A percentile compares a stretch with the other conserved stretches of the same genome.
These are phyloP conservation scores for Gaeumannomyces sp. DNA, from an alignment of 2,329 filamentous ascomycete species.

Conservation along the genomic window DNA sequence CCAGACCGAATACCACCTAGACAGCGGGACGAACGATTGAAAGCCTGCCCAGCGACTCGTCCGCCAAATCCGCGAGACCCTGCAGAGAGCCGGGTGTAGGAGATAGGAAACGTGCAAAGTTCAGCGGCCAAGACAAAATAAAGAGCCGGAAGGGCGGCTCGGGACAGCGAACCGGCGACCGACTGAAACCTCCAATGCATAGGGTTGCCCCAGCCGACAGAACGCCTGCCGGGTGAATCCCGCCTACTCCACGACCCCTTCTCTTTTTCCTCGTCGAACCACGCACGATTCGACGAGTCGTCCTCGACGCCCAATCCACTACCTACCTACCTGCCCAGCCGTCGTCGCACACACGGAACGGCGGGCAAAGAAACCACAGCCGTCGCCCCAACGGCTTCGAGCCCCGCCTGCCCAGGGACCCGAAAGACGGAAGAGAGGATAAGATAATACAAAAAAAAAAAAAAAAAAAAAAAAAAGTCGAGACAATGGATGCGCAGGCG, in stretches of 20 bases:
- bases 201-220: background rate
- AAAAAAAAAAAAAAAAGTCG: background rate
- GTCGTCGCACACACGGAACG: background rate
- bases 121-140: background rate
- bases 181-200: background rate
- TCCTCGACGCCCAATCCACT: background rate
- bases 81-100: background rate
- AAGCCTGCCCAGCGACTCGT: background rate
- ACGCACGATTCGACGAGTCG: background rate
- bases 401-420: background rate
- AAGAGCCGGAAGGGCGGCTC: background rate
- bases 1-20: background rate
- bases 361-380: background rate
- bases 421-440: background rate
- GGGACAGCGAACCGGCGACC: background rate
- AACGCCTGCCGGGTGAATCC: constrained; percentile 1
- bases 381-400: background rate
- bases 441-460: background rate
- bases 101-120: background rate
- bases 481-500: background rate
- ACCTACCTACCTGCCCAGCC: background rate
- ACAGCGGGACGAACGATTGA: background rate
- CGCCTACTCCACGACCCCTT: background rate
- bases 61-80: too few species aligned
- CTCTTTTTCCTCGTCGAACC: background rate